Conservation (phyloP, 345 rosid genomes). For the Lenwebbia sp. region DNA sequence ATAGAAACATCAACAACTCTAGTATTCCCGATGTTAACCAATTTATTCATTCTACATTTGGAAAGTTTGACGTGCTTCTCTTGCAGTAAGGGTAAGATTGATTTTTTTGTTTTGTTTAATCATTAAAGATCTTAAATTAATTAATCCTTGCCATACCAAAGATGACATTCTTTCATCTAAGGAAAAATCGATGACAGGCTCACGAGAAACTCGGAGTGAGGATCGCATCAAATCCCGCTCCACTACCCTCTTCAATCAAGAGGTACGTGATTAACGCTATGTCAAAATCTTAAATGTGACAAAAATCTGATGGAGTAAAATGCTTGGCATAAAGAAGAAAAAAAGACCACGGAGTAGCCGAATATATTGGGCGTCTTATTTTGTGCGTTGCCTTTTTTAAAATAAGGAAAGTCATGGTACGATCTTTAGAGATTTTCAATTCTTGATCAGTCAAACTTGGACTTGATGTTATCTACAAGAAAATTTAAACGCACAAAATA, state of each 20-base stretch:
- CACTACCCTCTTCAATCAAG: not conserved
- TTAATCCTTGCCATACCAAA: not conserved
- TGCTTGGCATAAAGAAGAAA: too few relatives aligned
- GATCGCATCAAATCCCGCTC: not conserved
- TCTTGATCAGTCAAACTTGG: too few relatives aligned
- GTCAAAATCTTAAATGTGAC: not conserved
- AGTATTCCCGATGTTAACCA: not conserved
- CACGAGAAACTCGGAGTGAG: not conserved
- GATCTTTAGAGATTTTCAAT: too few relatives aligned
- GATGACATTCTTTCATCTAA: not conserved
- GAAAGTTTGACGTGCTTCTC: not conserved
- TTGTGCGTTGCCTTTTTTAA: too few relatives aligned
- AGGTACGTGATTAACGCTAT: not conserved
- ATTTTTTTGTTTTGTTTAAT: not conserved
- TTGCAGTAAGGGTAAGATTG: not conserved
- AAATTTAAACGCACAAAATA: too few relatives aligned
- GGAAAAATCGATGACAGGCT: not conserved
- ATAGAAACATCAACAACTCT: not conserved
- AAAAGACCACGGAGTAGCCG: too few relatives aligned
- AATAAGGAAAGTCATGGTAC: too few relatives aligned
- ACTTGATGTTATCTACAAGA: too few relatives aligned
- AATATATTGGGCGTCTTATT: too few relatives aligned
- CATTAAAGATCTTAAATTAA: not conserved
- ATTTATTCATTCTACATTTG: rapidly evolving
- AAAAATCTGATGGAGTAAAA: too few relatives aligned